phyloP scores from a whole-genome alignment of 352 stramenopile genomes.

The Phytophthora vignae region DNA sequence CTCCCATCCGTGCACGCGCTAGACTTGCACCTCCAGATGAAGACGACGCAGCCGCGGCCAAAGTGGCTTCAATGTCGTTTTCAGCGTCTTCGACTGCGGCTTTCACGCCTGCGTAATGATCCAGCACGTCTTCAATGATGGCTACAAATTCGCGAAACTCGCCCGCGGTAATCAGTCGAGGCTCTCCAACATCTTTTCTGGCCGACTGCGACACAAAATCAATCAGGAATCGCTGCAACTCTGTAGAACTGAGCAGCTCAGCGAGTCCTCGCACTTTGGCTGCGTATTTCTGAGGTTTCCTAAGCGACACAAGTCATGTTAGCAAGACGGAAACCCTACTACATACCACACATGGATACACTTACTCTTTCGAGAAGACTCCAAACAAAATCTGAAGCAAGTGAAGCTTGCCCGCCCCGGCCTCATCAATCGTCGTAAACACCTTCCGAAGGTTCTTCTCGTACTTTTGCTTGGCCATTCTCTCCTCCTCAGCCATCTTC shows the following conservation, averaged over 20 bases:
- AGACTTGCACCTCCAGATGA: constrained; percentile 37
- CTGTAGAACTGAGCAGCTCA: constrained; percentile 45
- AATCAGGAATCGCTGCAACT: constrained; percentile 70
- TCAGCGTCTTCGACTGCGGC: constrained; percentile 62
- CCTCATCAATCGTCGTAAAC: constrained; percentile 56
- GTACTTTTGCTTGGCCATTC: constrained; percentile 16
- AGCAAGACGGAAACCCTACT: background rate
- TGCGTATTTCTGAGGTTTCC: constrained; percentile 47
- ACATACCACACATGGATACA: background rate
- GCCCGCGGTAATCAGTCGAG: constrained; percentile 29
- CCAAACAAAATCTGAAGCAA: constrained; percentile 66
- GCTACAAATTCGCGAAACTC: constrained; percentile 66
- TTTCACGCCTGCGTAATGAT: constrained; percentile 56
- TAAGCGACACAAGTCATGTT: constrained; percentile 14
- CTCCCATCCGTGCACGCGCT: constrained; percentile 46
- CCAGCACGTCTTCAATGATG: constrained; percentile 65
- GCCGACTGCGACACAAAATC: constrained; percentile 52
- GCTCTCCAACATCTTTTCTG: constrained; percentile 16
- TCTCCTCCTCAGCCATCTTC: constrained; percentile 45
- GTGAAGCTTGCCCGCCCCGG: constrained; percentile 48
- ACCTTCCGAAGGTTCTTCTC: constrained; percentile 59
- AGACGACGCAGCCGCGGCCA: constrained; percentile 34
- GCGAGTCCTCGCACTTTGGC: constrained; percentile 53
- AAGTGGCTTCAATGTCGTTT: constrained; percentile 56
- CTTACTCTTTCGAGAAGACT: constrained; percentile 65